Percentiles rank a stretch among this genome's conserved stretches.
These are phyloP conservation scores for Rhazya stricta DNA, from an alignment of 257 asterid species.

Conservation along the genomic window DNA sequence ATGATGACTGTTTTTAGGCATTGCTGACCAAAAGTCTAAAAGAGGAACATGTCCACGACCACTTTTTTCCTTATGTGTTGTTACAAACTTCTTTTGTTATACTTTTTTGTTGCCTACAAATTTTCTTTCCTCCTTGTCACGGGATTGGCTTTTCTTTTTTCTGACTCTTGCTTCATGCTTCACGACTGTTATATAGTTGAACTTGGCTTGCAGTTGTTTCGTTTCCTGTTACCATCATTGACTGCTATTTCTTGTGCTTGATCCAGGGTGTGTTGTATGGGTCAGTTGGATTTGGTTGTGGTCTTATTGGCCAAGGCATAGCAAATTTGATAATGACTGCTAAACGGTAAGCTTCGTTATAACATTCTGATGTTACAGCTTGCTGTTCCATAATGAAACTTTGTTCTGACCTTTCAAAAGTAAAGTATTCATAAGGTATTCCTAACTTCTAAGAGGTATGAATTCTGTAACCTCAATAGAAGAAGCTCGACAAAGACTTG, in stretches of 20 bases:
- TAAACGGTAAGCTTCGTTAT: conserved; percentile 45
- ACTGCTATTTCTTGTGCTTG: conserved; percentile 22
- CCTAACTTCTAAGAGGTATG: background rate
- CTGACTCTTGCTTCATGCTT: background rate
- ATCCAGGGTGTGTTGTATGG: conserved; percentile 82
- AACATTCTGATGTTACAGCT: background rate
- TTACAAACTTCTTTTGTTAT: background rate
- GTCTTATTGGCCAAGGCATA: conserved; percentile 91
- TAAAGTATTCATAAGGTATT: background rate
- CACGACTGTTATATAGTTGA: background rate
- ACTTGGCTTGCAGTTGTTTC: conserved; percentile 4
- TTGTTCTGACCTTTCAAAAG: background rate
- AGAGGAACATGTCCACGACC: background rate
- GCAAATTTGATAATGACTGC: conserved; percentile 92
- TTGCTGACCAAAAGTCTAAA: background rate
- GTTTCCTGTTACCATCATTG: conserved; percentile 10
- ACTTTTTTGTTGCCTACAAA: background rate
- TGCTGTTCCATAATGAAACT: background rate
- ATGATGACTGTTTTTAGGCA: background rate
- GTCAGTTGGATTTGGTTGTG: conserved; percentile 92
- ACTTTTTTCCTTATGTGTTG: background rate
- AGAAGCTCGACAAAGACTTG: background rate
- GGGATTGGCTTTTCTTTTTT: background rate
- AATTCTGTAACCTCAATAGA: background rate
- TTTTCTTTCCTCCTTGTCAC: background rate